Conservation (phyloP, 768 basidiomycete genomes). For the Roridomyces roridus region DNA sequence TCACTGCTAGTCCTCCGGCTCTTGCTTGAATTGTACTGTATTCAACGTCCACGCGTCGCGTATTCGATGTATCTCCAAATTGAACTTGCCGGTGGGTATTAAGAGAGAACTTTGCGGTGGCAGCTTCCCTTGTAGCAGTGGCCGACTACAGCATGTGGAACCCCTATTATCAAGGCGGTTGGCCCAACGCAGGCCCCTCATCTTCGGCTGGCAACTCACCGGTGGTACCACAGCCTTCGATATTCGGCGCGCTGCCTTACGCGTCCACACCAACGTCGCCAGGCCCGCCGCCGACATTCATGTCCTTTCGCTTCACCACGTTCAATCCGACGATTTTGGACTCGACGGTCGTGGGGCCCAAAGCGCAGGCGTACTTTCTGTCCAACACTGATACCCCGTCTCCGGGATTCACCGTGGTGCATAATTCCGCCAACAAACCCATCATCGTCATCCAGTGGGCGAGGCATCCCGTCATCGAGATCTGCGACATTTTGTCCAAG, state of each 20-base stretch:
- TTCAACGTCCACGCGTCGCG: too few species aligned
- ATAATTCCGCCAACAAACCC: conserved; percentile 36
- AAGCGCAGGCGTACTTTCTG: conserved; percentile 42
- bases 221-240: conserved; percentile 9
- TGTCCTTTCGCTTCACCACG: conserved; percentile 21
- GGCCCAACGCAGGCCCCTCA: not conserved
- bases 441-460: conserved; percentile 53
- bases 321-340: conserved; percentile 37
- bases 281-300: conserved; percentile 11
- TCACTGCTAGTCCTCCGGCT: too few species aligned
- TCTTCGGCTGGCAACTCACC: too few species aligned
- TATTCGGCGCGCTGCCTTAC: conserved; percentile 24
- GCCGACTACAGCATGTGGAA: too few species aligned
- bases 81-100: too few species aligned
- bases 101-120: too few species aligned
- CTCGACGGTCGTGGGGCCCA: conserved; percentile 41
- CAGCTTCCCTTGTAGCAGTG: too few species aligned
- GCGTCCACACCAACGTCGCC: conserved; percentile 15
- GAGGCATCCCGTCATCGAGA: too few species aligned
- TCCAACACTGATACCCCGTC: too few species aligned
- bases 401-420: conserved; percentile 31
- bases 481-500: conserved; percentile 39
- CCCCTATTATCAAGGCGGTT: conserved; percentile 15
- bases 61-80: too few species aligned
- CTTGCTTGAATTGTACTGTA: too few species aligned